Conservation (phyloP, 805 yeast genomes). For the Kodamaea restingae region DNA sequence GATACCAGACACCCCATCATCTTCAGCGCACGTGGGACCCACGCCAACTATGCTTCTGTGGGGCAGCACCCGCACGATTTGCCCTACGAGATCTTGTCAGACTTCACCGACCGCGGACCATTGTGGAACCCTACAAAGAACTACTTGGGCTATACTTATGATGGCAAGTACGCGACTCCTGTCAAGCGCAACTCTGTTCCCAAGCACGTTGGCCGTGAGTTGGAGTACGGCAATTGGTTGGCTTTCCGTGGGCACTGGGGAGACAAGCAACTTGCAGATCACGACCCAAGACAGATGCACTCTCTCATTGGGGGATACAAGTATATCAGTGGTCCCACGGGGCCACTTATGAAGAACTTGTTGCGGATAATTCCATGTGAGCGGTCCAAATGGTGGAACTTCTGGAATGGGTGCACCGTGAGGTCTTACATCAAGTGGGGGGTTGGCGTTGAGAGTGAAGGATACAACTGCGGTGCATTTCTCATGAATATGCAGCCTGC, state of each 20-base stretch:
- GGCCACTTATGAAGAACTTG: conserved; percentile 80
- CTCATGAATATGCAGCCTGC: conserved; percentile 51
- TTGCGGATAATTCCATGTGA: conserved; percentile 72
- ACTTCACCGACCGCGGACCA: conserved; percentile 92
- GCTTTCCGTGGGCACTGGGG: conserved; percentile 86
- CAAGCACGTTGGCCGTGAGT: conserved; percentile 50
- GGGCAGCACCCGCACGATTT: conserved; percentile 96
- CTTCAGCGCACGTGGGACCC: conserved; percentile 93
- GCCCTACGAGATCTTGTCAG: conserved; percentile 86
- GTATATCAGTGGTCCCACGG: conserved; percentile 89
- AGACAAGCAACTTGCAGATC: conserved; percentile 58
- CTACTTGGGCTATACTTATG: conserved; percentile 75
- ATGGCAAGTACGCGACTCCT: conserved; percentile 51
- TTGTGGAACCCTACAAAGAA: conserved; percentile 91
- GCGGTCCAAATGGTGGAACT: conserved; percentile 88
- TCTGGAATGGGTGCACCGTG: conserved; percentile 77
- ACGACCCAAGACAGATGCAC: conserved; percentile 80
- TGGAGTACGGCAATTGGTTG: conserved; percentile 70
- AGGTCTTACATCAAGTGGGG: conserved; percentile 74
- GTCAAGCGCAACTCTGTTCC: conserved; percentile 38
- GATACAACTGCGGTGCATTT: conserved; percentile 72
- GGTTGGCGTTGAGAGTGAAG: conserved; percentile 83
- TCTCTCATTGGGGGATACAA: conserved; percentile 82
- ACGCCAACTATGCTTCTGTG: conserved; percentile 92
- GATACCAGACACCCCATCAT: conserved; percentile 59